Percentiles rank a stretch among this genome's conserved stretches.
These are phyloP conservation scores for Phytophthora podocarpi DNA, from an alignment of 352 stramenopile genomes.

Conservation along the genomic window DNA sequence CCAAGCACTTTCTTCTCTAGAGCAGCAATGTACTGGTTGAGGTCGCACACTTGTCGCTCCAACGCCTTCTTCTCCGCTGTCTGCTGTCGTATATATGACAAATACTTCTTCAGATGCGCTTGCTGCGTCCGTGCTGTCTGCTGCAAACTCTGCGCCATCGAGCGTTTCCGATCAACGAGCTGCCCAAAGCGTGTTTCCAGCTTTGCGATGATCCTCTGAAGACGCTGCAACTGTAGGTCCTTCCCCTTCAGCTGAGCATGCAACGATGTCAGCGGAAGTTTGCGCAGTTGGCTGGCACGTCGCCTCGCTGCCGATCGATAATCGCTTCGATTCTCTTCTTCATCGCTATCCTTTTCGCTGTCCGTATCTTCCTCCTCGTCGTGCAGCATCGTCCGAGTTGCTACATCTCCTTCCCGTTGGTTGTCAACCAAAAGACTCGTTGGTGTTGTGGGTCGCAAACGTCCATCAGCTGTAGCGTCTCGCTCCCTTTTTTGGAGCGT, in stretches of 20 bases:
- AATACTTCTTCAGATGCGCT: slow-evolving; percentile 46
- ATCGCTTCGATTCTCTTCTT: not conserved
- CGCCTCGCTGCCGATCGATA: not conserved
- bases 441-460: not conserved
- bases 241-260: slow-evolving; percentile 41
- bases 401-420: slow-evolving; percentile 10
- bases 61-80: slow-evolving; percentile 30
- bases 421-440: not conserved
- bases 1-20: slow-evolving; percentile 41
- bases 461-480: slow-evolving; percentile 1
- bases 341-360: not conserved
- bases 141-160: slow-evolving; percentile 32
- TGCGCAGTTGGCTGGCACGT: slow-evolving; percentile 18
- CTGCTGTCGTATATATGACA: slow-evolving; percentile 33
- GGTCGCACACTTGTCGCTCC: slow-evolving; percentile 20
- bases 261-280: slow-evolving; percentile 47
- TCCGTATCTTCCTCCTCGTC: not conserved
- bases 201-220: slow-evolving; percentile 38
- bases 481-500: slow-evolving; percentile 21
- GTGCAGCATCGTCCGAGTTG: too few species aligned
- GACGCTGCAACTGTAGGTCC: slow-evolving; percentile 36
- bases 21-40: slow-evolving; percentile 31
- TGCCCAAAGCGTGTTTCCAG: slow-evolving; percentile 30
- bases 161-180: slow-evolving; percentile 35
- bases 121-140: slow-evolving; percentile 36